Base-by-base conservation (phyloP, 495 filamentous ascomycete species). In the Penicillium malachiteum region DNA sequence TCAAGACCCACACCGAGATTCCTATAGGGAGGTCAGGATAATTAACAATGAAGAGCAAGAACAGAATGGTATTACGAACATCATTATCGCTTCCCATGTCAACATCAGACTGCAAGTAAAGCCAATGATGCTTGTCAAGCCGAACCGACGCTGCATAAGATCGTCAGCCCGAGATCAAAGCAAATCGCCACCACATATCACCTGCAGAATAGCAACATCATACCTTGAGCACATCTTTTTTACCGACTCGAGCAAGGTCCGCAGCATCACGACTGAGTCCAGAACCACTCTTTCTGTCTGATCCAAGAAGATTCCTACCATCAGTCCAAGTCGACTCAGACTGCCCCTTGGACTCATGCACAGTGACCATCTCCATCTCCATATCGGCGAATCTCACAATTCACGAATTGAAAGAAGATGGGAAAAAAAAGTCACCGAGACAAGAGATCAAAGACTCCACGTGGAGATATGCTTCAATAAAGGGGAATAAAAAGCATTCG, bases 61-160 rank as follows among this genome's bases (percentile, higher is more conserved):
- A 13, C 26, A 11, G 43, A 3, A 46, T 1, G 13, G 7, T 7
- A 30, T 17, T 7, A 21, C 26, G 12, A 13, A 46, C 43, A 46
- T 46, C 43, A 46, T 46, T 1, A 46, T 30, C 6, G 43, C 43
- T 7, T 46, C 43, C 43, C 43, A 46, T 30, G 43, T 46, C 18
- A 46, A 13, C 43, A 46, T 46, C 43, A 46, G 13, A 30, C 43
- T 46, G 26, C 43, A 46, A 46, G 43, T 46, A 46, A 46, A 46
- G 1, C 43, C 43, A 30, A 46, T 46, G 16, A 30, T 46, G 13
- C 43, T 46, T 8, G 43, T 46, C 18, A 46, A 46, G 13, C 43
- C 26, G 18, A 46, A 46, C 30, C 43, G 17, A 21, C 43, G 43
- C 43, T 46, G 18, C 18, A 46, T 13, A 37, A 13, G 26, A 30